A percentile compares a stretch with the other conserved stretches of the same genome.
phyloP scores from a whole-genome alignment of 75 land plant genomes.

The Cunninghamia lanceolata region DNA sequence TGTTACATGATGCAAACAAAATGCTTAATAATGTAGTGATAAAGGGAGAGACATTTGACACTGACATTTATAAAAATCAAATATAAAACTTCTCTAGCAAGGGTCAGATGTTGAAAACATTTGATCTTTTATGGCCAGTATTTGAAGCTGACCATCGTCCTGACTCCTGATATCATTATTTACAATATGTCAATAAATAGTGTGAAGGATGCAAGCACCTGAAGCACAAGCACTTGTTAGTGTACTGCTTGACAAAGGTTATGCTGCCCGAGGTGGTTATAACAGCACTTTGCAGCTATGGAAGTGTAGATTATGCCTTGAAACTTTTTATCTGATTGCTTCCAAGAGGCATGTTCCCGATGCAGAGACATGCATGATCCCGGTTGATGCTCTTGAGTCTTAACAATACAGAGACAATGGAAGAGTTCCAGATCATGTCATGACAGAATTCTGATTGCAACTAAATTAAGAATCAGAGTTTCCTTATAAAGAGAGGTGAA shows the following conservation, averaged over 20 bases:
- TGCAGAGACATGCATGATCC: neutral
- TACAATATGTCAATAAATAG: neutral
- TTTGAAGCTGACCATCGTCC: neutral
- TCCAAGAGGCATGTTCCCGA: neutral
- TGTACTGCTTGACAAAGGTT: neutral
- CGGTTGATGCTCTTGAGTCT: slow-evolving; percentile 3
- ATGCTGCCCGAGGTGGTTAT: neutral
- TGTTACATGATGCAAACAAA: neutral
- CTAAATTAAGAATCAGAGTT: neutral
- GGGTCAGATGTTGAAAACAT: neutral
- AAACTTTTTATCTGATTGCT: neutral
- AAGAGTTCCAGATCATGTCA: neutral
- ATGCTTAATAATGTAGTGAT: neutral
- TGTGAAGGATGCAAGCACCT: neutral
- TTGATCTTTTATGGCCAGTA: neutral
- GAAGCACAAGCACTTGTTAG: slow-evolving; percentile 1
- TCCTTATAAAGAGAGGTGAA: neutral
- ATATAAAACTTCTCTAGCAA: neutral
- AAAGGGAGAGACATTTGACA: neutral
- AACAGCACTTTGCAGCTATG: neutral
- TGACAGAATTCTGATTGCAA: neutral
- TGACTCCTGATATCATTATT: neutral
- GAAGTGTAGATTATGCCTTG: neutral
- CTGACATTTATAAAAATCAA: neutral
- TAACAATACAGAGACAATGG: neutral